Conservation (phyloP, 2,329 filamentous ascomycete species). For the Teratosphaeriaceae sp. region DNA sequence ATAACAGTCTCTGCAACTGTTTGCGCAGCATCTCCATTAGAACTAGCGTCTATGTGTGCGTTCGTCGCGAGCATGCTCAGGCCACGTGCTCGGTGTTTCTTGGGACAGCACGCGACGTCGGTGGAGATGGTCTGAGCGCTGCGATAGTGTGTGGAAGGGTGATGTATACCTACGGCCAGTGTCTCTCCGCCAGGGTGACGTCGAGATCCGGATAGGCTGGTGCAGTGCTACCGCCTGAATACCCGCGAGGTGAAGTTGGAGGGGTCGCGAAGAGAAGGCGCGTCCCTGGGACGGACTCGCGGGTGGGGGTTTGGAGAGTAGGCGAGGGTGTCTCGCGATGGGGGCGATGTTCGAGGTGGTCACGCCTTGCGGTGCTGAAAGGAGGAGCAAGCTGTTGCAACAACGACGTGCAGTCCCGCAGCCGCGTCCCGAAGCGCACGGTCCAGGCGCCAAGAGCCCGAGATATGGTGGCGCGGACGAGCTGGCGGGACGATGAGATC, state of each 20-base stretch:
- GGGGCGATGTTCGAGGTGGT: neutral
- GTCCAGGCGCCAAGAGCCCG: neutral
- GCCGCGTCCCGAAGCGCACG: neutral
- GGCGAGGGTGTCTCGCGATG: neutral
- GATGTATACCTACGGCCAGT: constrained; percentile 3
- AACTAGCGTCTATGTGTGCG: neutral
- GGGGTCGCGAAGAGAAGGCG: neutral
- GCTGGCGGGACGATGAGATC: too few relatives aligned
- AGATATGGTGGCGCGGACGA: too few relatives aligned
- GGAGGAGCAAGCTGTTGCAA: neutral
- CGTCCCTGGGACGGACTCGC: neutral
- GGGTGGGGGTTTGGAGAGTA: neutral
- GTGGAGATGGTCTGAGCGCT: neutral
- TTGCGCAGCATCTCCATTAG: constrained; percentile 4
- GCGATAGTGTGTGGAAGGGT: neutral
- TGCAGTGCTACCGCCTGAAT: neutral
- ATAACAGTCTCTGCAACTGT: constrained; percentile 50
- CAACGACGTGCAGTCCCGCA: neutral
- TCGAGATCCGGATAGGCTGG: neutral
- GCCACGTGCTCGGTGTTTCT: neutral
- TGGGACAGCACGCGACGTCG: neutral
- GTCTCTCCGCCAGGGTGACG: constrained; percentile 1
- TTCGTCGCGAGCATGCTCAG: neutral
- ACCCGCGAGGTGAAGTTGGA: neutral
- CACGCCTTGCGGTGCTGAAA: neutral